Percentiles rank a stretch among this genome's conserved stretches.
phyloP scores from a whole-genome alignment of 768 basidiomycete genomes.

The Lactarius pseudohatsudake region DNA sequence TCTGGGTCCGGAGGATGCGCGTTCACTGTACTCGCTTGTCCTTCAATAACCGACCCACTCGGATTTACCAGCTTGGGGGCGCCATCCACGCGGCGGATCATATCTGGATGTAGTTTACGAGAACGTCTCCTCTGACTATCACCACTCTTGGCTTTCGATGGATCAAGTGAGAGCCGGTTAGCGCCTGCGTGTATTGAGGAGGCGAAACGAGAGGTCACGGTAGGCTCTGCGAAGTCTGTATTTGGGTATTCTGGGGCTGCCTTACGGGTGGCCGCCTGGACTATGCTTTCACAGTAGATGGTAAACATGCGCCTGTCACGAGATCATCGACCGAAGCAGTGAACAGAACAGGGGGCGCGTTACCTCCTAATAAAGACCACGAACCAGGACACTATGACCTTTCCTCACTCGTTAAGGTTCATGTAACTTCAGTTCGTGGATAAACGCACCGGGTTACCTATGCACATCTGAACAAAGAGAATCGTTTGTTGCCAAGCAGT shows the following conservation, averaged over 20 bases:
- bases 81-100: slow-evolving; percentile 74
- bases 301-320: slow-evolving; percentile 27
- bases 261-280: slow-evolving; percentile 24
- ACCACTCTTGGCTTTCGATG: background rate
- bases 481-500: slow-evolving; percentile 70
- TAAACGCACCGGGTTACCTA: slow-evolving; percentile 68
- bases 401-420: background rate
- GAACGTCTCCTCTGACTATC: slow-evolving; percentile 8
- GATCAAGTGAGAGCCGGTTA: background rate
- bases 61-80: slow-evolving; percentile 71
- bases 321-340: background rate
- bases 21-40: slow-evolving; percentile 30
- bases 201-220: slow-evolving; percentile 12
- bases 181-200: slow-evolving; percentile 14
- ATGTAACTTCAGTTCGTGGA: slow-evolving; percentile 1
- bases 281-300: slow-evolving; percentile 24
- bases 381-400: slow-evolving; percentile 81
- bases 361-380: slow-evolving; percentile 78
- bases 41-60: slow-evolving; percentile 66
- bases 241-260: background rate
- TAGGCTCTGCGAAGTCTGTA: slow-evolving; percentile 37
- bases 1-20: slow-evolving; percentile 2
- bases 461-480: slow-evolving; percentile 74
- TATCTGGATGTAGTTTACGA: slow-evolving; percentile 53
- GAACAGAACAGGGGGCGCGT: slow-evolving; percentile 28